Conservation (phyloP, 352 stramenopile species). For the Phytophthora podocarpi region DNA sequence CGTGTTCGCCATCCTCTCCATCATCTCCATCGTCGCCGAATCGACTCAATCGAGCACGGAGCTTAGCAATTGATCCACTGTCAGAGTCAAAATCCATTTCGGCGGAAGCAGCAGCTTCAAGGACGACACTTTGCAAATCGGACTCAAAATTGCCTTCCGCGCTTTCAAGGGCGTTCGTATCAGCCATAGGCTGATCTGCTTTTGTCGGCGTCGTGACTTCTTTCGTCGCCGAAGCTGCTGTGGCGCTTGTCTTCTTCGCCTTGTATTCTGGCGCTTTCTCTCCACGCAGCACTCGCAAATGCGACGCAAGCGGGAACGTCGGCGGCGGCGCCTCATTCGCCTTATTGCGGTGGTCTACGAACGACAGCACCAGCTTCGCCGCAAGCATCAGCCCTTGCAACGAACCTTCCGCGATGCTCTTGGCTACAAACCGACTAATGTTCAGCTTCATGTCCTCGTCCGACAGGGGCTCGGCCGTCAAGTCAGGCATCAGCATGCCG, state of each 20-base stretch:
- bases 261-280: constrained; percentile 63
- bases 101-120: constrained; percentile 31
- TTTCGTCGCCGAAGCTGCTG: constrained; percentile 23
- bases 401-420: constrained; percentile 76
- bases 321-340: constrained; percentile 9
- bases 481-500: constrained; percentile 76
- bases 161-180: constrained; percentile 24
- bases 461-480: constrained; percentile 58
- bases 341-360: constrained; percentile 36
- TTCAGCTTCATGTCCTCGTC: constrained; percentile 67
- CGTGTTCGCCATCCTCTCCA: constrained; percentile 61
- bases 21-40: constrained; percentile 75
- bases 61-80: constrained; percentile 59
- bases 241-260: constrained; percentile 11
- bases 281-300: constrained; percentile 76
- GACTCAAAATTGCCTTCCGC: constrained; percentile 36
- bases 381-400: constrained; percentile 79
- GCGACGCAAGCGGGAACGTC: constrained; percentile 61
- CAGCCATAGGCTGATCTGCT: constrained; percentile 31
- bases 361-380: constrained; percentile 70
- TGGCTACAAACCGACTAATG: constrained; percentile 75
- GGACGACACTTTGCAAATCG: constrained; percentile 37
- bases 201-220: constrained; percentile 41
- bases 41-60: constrained; percentile 66
- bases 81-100: constrained; percentile 80